Conservation (phyloP, 2,329 filamentous ascomycete species). For the Chaetomiaceae sp. region DNA sequence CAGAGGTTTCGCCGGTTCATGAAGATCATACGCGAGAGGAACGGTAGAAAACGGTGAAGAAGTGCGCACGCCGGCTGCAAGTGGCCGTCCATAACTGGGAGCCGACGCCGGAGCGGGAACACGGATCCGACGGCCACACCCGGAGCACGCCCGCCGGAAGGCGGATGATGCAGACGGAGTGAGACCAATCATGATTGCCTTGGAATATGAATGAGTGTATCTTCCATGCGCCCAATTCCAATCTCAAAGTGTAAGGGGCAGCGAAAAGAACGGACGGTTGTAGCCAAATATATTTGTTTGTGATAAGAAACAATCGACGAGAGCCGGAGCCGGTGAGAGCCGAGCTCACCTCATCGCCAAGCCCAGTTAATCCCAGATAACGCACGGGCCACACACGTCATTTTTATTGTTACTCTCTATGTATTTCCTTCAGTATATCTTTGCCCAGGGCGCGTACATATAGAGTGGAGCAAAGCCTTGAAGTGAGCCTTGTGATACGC, state of each 20-base stretch:
- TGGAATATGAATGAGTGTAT: neutral
- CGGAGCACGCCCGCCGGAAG: neutral
- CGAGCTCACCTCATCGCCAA: neutral
- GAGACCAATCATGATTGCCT: conserved; percentile 4
- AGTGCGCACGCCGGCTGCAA: conserved; percentile 1
- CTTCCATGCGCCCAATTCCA: neutral
- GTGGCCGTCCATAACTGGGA: neutral
- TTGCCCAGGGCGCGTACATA: no score
- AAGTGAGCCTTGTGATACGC: no score
- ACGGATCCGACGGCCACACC: conserved; percentile 1
- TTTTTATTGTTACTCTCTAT: conserved; percentile 2
- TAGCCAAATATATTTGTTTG: no score
- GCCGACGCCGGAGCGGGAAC: conserved; percentile 1
- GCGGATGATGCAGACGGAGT: neutral
- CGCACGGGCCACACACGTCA: conserved; percentile 19
- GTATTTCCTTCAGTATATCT: no score
- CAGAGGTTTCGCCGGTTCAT: conserved; percentile 50
- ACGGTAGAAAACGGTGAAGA: conserved; percentile 26
- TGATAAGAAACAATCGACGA: neutral
- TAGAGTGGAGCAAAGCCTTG: no score
- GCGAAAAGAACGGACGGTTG: neutral
- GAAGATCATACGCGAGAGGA: conserved; percentile 60
- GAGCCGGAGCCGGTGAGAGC: neutral
- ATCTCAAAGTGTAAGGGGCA: neutral
- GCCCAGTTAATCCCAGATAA: neutral